A percentile compares a stretch with the other conserved stretches of the same genome.
Evolutionary conservation across 2,329 filamentous ascomycete species (phyloP).

Genomic region (Cyclaneusma minus): DNA sequence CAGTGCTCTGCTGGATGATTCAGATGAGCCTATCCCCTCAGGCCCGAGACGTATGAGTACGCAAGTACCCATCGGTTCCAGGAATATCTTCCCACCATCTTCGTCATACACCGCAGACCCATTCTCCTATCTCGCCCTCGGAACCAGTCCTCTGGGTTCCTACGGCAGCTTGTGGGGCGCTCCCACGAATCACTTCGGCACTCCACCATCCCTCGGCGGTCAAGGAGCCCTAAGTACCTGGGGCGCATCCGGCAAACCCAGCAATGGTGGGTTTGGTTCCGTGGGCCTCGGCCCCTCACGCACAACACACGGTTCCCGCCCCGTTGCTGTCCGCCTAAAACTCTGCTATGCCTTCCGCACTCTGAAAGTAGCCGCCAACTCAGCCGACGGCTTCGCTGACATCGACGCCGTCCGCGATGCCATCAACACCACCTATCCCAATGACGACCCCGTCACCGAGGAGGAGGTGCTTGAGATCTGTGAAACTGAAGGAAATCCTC

Average conservation of each 20-base stretch:
- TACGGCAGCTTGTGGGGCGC: slow-evolving; percentile 19
- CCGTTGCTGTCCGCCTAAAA: slow-evolving; percentile 54
- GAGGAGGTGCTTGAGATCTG: slow-evolving; percentile 63
- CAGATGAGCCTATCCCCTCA: slow-evolving; percentile 33
- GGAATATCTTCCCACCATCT: too few relatives aligned
- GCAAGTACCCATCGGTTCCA: slow-evolving; percentile 13
- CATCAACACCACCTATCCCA: slow-evolving; percentile 39
- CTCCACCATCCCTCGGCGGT: slow-evolving; percentile 10
- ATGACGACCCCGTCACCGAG: slow-evolving; percentile 30
- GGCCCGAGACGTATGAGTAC: slow-evolving; percentile 19
- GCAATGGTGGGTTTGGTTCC: slow-evolving; percentile 33
- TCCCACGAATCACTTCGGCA: slow-evolving; percentile 17
- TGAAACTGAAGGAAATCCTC: slow-evolving; percentile 74
- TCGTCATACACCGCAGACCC: slow-evolving; percentile 12
- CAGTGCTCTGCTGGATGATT: slow-evolving; percentile 72
- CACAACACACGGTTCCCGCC: too few relatives aligned
- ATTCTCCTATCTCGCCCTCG: slow-evolving; percentile 7
- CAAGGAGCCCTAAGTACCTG: too few relatives aligned
- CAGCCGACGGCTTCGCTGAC: slow-evolving; percentile 51
- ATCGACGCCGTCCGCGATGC: slow-evolving; percentile 49
- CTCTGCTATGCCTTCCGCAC: slow-evolving; percentile 67
- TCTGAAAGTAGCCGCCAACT: slow-evolving; percentile 28
- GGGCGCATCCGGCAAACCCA: slow-evolving; percentile 17
- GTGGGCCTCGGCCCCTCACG: slow-evolving; percentile 28
- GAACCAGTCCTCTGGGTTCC: slow-evolving; percentile 12